A percentile compares a stretch with the other conserved stretches of the same genome.
These are phyloP conservation scores for Triticum aestivum DNA, from an alignment of 176 grass and related monocot species.

Conservation along the genomic window IWGSC_CS_RefSeq_v2.1 NC_057798.1:548376859-548377358, in stretches of 20 bases:
- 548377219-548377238: background rate
- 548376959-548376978: background rate
- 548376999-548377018: background rate
- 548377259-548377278: background rate
- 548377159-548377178: background rate
- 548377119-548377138: background rate
- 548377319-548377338: background rate
- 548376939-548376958: background rate
- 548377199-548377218: background rate
- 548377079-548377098: conserved; percentile 20
- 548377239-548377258: background rate
- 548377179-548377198: background rate
- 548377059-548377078: background rate
- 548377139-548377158: background rate
- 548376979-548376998: background rate
- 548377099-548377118: background rate
- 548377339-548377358: background rate
- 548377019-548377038: background rate
- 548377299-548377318: background rate
- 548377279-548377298: background rate
- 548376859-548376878: background rate
- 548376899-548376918: conserved; percentile 28
- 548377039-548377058: background rate
- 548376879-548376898: background rate
- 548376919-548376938: background rate